Conservation (phyloP, 345 rosid genomes). For the Triadica sebifera region DNA sequence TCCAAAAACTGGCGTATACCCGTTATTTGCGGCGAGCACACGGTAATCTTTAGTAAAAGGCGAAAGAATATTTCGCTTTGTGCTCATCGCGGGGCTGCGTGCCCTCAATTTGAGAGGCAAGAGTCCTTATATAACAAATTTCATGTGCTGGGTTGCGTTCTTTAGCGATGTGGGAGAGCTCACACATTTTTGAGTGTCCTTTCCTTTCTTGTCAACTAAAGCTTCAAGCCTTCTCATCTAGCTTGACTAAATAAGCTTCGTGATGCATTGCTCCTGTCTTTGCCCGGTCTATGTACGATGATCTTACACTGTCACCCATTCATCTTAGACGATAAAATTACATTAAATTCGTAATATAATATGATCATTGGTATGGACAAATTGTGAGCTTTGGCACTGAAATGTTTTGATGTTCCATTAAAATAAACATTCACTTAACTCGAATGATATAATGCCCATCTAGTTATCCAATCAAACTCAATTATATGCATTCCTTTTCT, state of each 20-base stretch:
- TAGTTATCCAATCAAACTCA: too few species aligned
- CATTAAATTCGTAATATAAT: too few species aligned
- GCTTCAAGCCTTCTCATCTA: neutral
- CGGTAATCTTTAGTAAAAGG: constrained; percentile 55
- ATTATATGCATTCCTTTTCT: too few species aligned
- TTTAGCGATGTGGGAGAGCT: neutral
- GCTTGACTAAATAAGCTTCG: neutral
- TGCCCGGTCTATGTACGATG: neutral
- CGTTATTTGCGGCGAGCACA: constrained; percentile 29
- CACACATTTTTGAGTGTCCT: neutral
- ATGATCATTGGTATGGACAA: too few species aligned
- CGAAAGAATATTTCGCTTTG: constrained; percentile 55
- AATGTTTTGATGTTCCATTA: neutral
- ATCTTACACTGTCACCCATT: neutral
- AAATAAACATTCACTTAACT: too few species aligned
- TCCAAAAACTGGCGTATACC: constrained; percentile 23
- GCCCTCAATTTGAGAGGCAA: accelerated
- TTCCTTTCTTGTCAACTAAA: neutral
- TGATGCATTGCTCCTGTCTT: neutral
- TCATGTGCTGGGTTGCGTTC: neutral
- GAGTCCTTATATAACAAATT: too few species aligned
- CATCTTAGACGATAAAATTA: too few species aligned
- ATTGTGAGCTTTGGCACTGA: neutral
- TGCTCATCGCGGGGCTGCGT: constrained; percentile 38
- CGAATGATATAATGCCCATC: too few species aligned